Percentiles rank a stretch among this genome's conserved stretches.
Evolutionary conservation across 2,329 filamentous ascomycete species (phyloP).

Genomic region (Paracorniculantispora psalliotae): DNA sequence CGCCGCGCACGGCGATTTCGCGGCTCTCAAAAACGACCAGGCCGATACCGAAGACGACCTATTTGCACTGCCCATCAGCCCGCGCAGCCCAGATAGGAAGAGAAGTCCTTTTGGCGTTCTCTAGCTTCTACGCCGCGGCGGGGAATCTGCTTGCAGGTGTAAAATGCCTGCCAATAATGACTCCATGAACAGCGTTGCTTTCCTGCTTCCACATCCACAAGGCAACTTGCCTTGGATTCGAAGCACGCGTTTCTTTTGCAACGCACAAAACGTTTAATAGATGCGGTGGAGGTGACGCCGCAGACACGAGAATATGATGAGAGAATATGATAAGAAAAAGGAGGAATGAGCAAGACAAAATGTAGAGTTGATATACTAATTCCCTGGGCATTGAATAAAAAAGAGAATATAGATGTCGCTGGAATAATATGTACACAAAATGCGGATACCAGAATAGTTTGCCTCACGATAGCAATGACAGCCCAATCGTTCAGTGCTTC

Average conservation of each 20-base stretch:
- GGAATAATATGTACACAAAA: not conserved
- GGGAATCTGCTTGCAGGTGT: not conserved
- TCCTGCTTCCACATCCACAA: not conserved
- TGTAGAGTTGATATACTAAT: not conserved
- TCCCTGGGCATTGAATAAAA: not conserved
- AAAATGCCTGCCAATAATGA: not conserved
- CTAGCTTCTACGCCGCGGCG: not conserved
- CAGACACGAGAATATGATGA: not conserved
- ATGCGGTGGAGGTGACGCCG: not conserved
- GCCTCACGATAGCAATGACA: not conserved
- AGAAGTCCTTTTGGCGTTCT: constrained; percentile 70
- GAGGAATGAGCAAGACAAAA: not conserved
- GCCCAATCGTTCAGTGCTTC: not conserved
- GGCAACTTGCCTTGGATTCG: not conserved
- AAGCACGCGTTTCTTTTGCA: not conserved
- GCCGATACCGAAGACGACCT: constrained; percentile 63
- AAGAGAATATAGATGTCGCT: not conserved
- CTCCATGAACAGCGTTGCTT: constrained; percentile 2
- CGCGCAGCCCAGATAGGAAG: constrained; percentile 78
- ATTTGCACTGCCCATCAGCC: constrained; percentile 83
- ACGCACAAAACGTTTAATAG: not conserved
- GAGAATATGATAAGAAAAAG: not conserved
- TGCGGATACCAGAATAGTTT: not conserved
- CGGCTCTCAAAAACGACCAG: constrained; percentile 17
- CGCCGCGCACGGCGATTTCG: constrained; percentile 22